Percentiles rank a stretch among this genome's conserved stretches.
Conservation (phyloP, 2,329 filamentous ascomycete species). For the Sclerotinia sclerotiorum region DNA sequence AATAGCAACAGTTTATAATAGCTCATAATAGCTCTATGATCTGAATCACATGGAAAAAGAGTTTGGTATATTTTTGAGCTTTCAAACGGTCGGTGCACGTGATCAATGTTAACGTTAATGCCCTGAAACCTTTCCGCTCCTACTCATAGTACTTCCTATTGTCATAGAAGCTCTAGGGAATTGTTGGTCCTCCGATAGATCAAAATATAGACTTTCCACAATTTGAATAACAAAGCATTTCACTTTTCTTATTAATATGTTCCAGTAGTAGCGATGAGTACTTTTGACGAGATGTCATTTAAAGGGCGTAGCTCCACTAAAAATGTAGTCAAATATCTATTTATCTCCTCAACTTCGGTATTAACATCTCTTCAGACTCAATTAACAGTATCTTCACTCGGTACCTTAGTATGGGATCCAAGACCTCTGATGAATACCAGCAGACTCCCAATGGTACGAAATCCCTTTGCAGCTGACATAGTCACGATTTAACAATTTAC, state of each 20-base stretch:
- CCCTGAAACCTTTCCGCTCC: no score
- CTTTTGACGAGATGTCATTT: background rate
- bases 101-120: no score
- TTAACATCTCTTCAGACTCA: background rate
- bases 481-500: constrained; percentile 15
- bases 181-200: background rate
- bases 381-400: background rate
- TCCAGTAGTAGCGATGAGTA: background rate
- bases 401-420: constrained; percentile 11
- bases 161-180: no score
- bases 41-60: no score
- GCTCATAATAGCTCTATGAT: no score
- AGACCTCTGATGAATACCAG: constrained; percentile 13
- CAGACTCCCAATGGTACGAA: constrained; percentile 29
- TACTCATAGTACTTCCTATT: no score
- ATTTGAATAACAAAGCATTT: background rate
- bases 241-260: background rate
- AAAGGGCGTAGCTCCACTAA: constrained; percentile 5
- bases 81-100: no score
- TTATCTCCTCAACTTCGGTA: background rate
- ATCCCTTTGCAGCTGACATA: background rate
- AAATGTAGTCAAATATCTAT: background rate
- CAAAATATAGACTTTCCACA: no score
- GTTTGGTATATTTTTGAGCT: no score
- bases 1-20: no score